These are phyloP conservation scores for Suillus decipiens DNA, from an alignment of 768 basidiomycete genomes.

Conservation along the genomic window DNA sequence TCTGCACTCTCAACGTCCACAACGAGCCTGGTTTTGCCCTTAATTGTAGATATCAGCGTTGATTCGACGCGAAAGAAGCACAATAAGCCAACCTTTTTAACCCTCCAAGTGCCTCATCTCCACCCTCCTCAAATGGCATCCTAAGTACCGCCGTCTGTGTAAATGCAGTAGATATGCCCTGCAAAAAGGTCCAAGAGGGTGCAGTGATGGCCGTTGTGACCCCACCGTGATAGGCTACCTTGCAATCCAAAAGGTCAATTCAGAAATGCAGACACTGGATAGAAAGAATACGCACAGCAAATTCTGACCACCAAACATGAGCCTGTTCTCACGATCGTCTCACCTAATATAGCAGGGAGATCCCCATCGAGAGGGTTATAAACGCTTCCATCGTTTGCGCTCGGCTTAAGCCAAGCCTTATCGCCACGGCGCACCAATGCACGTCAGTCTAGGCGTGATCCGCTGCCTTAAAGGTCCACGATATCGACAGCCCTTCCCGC, in stretches of 20 bases:
- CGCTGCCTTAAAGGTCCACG: conserved; percentile 73
- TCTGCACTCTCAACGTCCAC: conserved; percentile 70
- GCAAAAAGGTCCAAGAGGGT: conserved; percentile 48
- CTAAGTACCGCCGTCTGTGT: conserved; percentile 67
- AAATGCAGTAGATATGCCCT: conserved; percentile 64
- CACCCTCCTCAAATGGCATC: conserved; percentile 57
- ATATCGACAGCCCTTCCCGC: conserved; percentile 19
- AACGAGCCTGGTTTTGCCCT: conserved; percentile 69
- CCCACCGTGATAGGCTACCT: conserved; percentile 65
- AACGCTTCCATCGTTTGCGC: conserved; percentile 68
- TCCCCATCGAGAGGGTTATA: conserved; percentile 53
- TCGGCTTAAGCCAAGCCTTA: conserved; percentile 62
- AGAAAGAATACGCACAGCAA: conserved; percentile 55
- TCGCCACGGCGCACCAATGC: conserved; percentile 73
- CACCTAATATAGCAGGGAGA: conserved; percentile 50
- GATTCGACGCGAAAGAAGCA: background rate
- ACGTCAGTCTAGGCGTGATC: conserved; percentile 67
- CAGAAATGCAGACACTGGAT: background rate
- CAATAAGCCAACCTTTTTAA: conserved; percentile 16
- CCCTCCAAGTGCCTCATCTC: conserved; percentile 29
- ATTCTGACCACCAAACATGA: conserved; percentile 69
- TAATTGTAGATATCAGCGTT: background rate
- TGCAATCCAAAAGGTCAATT: conserved; percentile 24
- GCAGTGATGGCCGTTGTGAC: conserved; percentile 62
- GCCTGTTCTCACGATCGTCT: conserved; percentile 60